A percentile compares a stretch with the other conserved stretches of the same genome.
Conservation (phyloP, 148 eudicot species). For the Vaccinium macrocarpon region DNA sequence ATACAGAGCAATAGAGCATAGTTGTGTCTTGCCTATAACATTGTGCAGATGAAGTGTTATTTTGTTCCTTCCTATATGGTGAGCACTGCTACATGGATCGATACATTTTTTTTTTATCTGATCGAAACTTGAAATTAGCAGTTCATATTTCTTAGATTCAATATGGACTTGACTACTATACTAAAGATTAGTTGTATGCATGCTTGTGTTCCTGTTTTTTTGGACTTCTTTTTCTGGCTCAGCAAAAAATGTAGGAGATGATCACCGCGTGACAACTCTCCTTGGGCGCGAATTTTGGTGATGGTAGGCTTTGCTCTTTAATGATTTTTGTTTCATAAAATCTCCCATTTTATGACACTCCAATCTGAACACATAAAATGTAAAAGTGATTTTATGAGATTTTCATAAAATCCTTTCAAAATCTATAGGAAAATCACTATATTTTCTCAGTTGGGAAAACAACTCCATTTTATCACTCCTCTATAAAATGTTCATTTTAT, state of each 20-base stretch:
- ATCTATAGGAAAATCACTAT: too few species aligned
- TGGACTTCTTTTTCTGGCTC: not conserved
- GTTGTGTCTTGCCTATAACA: not conserved
- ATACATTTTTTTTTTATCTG: not conserved
- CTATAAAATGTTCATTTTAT: too few species aligned
- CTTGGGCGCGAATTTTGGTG: not conserved
- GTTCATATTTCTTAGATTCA: not conserved
- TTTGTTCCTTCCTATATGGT: not conserved
- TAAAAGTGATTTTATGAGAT: too few species aligned
- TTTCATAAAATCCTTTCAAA: too few species aligned
- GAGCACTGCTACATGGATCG: not conserved
- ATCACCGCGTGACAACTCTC: not conserved
- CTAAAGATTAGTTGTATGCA: not conserved
- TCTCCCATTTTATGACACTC: too few species aligned
- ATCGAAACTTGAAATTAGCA: not conserved
- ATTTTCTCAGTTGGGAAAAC: too few species aligned
- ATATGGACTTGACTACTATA: too few species aligned
- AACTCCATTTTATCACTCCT: too few species aligned
- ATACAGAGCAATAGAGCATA: not conserved
- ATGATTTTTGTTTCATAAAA: too few species aligned
- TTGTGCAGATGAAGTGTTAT: constrained; percentile 8
- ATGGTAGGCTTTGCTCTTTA: too few species aligned
- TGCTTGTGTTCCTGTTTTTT: not conserved
- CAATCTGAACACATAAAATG: too few species aligned
- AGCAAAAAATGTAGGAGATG: not conserved